Evolutionary conservation across 2,329 filamentous ascomycete genomes (phyloP), one percentile per base, ranked within the genome.

Genomic region (Xylaria sp.): DNA sequence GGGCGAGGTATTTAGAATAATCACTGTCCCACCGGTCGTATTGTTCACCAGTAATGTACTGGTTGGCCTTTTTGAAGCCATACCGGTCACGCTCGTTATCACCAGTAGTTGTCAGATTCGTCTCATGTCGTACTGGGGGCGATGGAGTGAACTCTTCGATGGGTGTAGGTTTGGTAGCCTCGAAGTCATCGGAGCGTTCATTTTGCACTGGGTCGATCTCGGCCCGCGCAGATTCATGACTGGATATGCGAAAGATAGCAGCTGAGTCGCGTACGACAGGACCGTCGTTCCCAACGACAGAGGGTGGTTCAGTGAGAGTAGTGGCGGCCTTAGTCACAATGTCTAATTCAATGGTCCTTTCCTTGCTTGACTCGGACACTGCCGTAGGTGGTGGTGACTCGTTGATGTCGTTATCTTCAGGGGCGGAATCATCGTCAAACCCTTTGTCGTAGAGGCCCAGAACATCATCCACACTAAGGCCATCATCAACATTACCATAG

Each of bases 41-140:
- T 77, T 94, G 88, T 67, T 91, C 86, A 23, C 90, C 82, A 1
- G 88, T 92, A 71, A 97, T 87, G 76, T 97, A 91, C 73, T 94
- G 91, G 50, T 90, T 95, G 46, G 89, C 88, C 79, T 98, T 98
- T 73, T 94, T 93, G 83, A 98, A 98, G 3, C 95, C 95, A 76
- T 98, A 97, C 18, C 93, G 88, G 79, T 98, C 94, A 63, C 94
- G 89, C 15, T 80, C 80, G 5, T 86, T 83, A 28, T 87, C 86
- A 67, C 88, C 84, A 3, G 83, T 79, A 15, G 84, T 81, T 1
- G 79, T 79, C 37, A 78, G 73, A 34, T 77, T 77, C 46, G 70
- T 78, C 66, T 69, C 76, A 62, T 67, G 78, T 65, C 70, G 78
- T 67, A 37, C 76, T 70, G 63, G 73, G 41, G 48, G 69, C 60